Conservation (phyloP, 257 asterid genomes). For the Leptodermis oblonga region DNA sequence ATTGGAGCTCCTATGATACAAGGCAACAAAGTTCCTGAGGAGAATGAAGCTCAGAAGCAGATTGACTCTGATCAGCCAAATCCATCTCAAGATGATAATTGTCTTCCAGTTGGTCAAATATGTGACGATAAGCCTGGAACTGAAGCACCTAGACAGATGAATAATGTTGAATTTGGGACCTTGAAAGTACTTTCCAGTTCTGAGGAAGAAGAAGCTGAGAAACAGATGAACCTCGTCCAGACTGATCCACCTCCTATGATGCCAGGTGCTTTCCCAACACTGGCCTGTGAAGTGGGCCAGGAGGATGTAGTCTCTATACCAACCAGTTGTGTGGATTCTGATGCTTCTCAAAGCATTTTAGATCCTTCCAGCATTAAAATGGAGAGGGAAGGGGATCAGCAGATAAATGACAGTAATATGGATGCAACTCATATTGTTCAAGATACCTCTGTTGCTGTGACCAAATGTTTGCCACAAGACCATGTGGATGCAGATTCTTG, state of each 20-base stretch:
- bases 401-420: neutral
- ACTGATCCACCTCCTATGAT: slow-evolving; percentile 12
- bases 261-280: neutral
- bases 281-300: slow-evolving; percentile 6
- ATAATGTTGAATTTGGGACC: neutral
- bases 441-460: too few relatives aligned
- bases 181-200: neutral
- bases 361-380: slow-evolving; percentile 1
- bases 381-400: slow-evolving; percentile 9
- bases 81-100: neutral
- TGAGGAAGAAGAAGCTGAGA: slow-evolving; percentile 7
- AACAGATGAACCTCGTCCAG: neutral
- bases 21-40: slow-evolving; percentile 9
- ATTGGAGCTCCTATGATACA: slow-evolving; percentile 3
- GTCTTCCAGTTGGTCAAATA: neutral
- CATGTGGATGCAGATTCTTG: too few relatives aligned
- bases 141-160: slow-evolving; percentile 4
- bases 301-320: neutral
- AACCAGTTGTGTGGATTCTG: neutral
- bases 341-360: slow-evolving; percentile 8
- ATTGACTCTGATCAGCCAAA: slow-evolving; percentile 4
- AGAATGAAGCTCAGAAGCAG: slow-evolving; percentile 2
- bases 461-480: too few relatives aligned
- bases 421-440: too few relatives aligned
- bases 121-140: slow-evolving; percentile 2